These are phyloP conservation scores for Fagopyrum homotropicum DNA, from an alignment of 148 eudicot species.

Conservation along the genomic window DNA sequence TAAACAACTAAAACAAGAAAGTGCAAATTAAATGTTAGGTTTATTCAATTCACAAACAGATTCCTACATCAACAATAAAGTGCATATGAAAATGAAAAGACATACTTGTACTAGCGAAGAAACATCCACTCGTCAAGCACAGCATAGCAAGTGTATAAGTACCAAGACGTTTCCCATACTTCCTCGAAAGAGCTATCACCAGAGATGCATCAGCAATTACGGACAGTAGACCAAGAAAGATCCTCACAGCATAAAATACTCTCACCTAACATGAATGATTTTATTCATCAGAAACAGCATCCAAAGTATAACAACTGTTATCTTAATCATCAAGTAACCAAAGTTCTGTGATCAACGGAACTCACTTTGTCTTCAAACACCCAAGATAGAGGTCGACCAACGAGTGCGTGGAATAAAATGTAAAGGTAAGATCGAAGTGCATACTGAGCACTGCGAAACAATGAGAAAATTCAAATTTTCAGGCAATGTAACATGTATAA, in stretches of 20 bases:
- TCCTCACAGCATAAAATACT: conserved; percentile 87
- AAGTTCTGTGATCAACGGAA: not conserved
- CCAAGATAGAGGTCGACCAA: conserved; percentile 73
- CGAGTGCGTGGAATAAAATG: conserved; percentile 67
- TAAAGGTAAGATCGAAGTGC: conserved; percentile 89
- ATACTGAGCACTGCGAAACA: conserved; percentile 61
- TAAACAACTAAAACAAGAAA: no score
- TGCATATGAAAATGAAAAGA: not conserved
- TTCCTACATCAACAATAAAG: not conserved
- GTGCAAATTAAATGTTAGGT: no score
- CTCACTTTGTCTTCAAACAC: conserved; percentile 78
- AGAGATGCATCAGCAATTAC: conserved; percentile 76
- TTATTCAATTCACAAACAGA: not conserved
- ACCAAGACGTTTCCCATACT: conserved; percentile 91
- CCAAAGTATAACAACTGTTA: not conserved
- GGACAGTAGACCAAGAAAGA: conserved; percentile 80
- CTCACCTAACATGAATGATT: conserved; percentile 46
- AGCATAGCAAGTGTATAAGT: conserved; percentile 85
- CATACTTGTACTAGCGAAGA: conserved; percentile 95
- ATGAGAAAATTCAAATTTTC: not conserved
- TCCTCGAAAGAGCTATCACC: conserved; percentile 84
- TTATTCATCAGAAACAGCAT: not conserved
- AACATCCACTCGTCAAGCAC: conserved; percentile 93
- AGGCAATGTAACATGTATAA: not conserved
- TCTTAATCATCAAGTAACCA: not conserved